Percentiles rank a stretch among this genome's conserved stretches.
phyloP scores from a whole-genome alignment of 1,284 basidiomycete species.

The Takashimella tepidaria region DNA sequence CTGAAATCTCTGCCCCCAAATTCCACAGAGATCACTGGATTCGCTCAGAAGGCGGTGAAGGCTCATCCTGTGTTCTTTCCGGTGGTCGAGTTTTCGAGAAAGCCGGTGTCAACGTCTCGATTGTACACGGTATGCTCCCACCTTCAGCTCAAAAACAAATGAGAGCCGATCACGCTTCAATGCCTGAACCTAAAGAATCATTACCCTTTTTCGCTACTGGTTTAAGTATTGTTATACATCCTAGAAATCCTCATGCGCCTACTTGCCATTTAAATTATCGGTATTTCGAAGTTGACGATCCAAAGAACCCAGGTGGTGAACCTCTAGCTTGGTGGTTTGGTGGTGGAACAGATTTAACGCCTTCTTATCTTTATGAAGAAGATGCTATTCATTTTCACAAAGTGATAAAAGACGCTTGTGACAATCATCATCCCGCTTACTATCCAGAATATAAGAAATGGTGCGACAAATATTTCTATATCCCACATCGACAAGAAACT shows the following conservation, averaged over 20 bases:
- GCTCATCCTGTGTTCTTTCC: constrained; percentile 82
- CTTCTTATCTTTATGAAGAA: constrained; percentile 82
- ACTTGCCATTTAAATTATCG: constrained; percentile 98
- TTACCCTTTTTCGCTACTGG: constrained; percentile 94
- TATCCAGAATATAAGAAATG: constrained; percentile 85
- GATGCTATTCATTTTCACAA: constrained; percentile 85
- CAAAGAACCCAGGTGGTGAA: constrained; percentile 47
- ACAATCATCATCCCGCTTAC: constrained; percentile 62
- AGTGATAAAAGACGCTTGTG: constrained; percentile 71
- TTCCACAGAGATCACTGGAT: constrained; percentile 89
- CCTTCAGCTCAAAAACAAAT: constrained; percentile 88
- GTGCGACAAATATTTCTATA: constrained; percentile 97
- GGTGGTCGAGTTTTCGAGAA: constrained; percentile 78
- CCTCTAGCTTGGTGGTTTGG: constrained; percentile 97
- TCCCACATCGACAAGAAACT: constrained; percentile 84
- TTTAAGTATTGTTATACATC: constrained; percentile 87
- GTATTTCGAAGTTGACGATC: constrained; percentile 85
- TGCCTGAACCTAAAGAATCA: constrained; percentile 56
- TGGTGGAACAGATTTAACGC: constrained; percentile 93
- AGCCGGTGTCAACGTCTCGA: constrained; percentile 90
- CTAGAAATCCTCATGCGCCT: constrained; percentile 81
- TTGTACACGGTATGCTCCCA: constrained; percentile 84
- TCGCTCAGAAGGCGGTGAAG: constrained; percentile 71
- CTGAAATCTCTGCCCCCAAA: constrained; percentile 33
- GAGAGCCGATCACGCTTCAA: constrained; percentile 78